phyloP scores from a whole-genome alignment of 768 basidiomycete species.

The Trametes meyenii region DNA sequence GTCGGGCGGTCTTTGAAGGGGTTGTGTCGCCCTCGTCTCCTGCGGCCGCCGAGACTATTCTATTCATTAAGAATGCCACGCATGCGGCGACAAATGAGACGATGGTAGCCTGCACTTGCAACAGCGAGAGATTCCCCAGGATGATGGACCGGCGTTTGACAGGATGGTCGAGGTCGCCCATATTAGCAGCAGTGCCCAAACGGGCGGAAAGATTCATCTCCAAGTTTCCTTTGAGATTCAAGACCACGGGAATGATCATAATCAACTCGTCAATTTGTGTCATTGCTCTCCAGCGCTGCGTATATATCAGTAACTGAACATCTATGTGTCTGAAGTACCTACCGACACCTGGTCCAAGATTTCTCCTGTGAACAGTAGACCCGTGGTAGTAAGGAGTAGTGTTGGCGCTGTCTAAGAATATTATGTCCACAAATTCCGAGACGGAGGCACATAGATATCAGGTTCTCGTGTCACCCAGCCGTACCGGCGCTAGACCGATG shows the following conservation, averaged over 20 bases:
- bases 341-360: conserved; percentile 87
- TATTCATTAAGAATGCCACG: conserved; percentile 72
- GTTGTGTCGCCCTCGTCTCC: neutral
- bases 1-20: neutral
- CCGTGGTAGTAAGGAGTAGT: conserved; percentile 79
- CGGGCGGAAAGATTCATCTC: conserved; percentile 99
- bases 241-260: conserved; percentile 91
- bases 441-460: too few species aligned
- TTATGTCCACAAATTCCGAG: neutral
- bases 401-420: conserved; percentile 77
- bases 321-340: conserved; percentile 30
- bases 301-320: neutral
- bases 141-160: conserved; percentile 64
- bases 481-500: too few species aligned
- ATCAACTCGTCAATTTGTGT: conserved; percentile 90
- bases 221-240: conserved; percentile 97
- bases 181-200: conserved; percentile 92
- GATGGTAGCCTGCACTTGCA: conserved; percentile 92
- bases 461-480: too few species aligned
- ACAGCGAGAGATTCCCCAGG: conserved; percentile 77
- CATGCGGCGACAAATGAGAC: conserved; percentile 88
- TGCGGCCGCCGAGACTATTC: conserved; percentile 49
- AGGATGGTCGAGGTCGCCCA: conserved; percentile 86
- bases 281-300: conserved; percentile 88
- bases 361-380: conserved; percentile 89